Evolutionary conservation across 805 yeast species (phyloP), one percentile per base, ranked within the genome.

Genomic region (Schizosaccharomyces lindneri): DNA sequence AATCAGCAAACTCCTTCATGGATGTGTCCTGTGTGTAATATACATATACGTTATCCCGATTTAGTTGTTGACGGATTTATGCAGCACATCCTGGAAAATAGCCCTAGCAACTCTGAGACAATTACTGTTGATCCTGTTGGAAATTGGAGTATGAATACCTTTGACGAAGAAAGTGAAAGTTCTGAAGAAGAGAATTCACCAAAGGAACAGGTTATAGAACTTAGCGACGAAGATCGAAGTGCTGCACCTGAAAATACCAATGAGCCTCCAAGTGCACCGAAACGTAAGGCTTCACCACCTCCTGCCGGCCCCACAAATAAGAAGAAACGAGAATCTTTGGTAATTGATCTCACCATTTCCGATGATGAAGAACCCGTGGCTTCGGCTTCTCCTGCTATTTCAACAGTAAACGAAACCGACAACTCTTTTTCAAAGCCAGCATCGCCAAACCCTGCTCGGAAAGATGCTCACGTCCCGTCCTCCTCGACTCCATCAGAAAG

Each of bases 21-120:
- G 97, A 73, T 73, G 61, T 93, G 98, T 68, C 96, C 97, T 0
- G 76, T 87, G 3, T 93, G 98, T 69, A 79, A 78, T 64, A 73
- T 71, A 4, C 68, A 68, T 2, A 72, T 87, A 2, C 71, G 74
- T 1, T 73, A 81, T 17, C 77, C 77, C 17, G 83, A 82, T 64
- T 69, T 93, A 61, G 81, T 84, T 0, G 73, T 88, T 0, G 87
- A 86, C 65, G 95, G 86, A 64, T 64, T 62, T 51, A 57, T 65
- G 43, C 68, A 70, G 55, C 84, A 83, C 15, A 80, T 90, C 60
- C 67, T 90, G 24, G 68, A 75, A 1, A 67, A 69, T 1, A 81
- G 88, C 0, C 68, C 71, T 1, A 78, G 75, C 1, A 80, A 80
- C 13, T 80, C 78, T 1, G 90, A 85, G 48, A 77, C 78, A 27